Evolutionary conservation across 306 rosid genomes (phyloP), one percentile per base, ranked within the genome.

Genomic region (Bauhinia variegata): DNA sequence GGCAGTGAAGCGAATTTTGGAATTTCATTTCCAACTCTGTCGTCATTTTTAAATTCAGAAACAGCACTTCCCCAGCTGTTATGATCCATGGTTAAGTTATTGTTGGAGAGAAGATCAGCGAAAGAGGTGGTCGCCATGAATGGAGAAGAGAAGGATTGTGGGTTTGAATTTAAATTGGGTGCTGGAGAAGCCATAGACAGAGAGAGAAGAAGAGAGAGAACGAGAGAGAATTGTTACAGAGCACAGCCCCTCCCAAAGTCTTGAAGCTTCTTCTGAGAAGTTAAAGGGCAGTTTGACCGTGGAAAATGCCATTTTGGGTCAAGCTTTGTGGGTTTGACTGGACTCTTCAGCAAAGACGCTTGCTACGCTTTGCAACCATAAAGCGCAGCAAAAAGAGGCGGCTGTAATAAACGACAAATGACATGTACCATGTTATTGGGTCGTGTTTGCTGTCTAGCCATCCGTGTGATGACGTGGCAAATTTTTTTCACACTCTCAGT

Each of bases 321-420:
- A 86, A 85, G 81, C 54, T 58, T 83, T 83, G 97, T 83, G 95
- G 89, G 63, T 93, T 87, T 93, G 99, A 93, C 96, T 83, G 71
- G 87, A 74, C 91, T 78, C 30, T 76, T 48, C 18, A 7, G 54
- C 82, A 12, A 19, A 8, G 18, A 23, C 28, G 28, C n/a, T n/a
- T n/a, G n/a, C n/a, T n/a, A n/a, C n/a, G n/a, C n/a, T n/a, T n/a
- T n/a, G n/a, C n/a, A n/a, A n/a, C n/a, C n/a, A 39, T 17, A 6
- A 4, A 6, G n/a, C 3, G 6, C 17, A 28, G 12, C 54, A n/a
- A 50, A 38, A 16, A 32, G 62, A 54, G 78, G 61, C 64, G 72
- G 81, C 81, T 62, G n/a, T n/a, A n/a, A 23, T 23, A 23, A 23
- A 23, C 28, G 2, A 23, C 28, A 23, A 23, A 23, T 4, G 30